Evolutionary conservation across 2,329 filamentous ascomycete genomes (phyloP).

Genomic region (Phaeoacremonium minimum): DNA sequence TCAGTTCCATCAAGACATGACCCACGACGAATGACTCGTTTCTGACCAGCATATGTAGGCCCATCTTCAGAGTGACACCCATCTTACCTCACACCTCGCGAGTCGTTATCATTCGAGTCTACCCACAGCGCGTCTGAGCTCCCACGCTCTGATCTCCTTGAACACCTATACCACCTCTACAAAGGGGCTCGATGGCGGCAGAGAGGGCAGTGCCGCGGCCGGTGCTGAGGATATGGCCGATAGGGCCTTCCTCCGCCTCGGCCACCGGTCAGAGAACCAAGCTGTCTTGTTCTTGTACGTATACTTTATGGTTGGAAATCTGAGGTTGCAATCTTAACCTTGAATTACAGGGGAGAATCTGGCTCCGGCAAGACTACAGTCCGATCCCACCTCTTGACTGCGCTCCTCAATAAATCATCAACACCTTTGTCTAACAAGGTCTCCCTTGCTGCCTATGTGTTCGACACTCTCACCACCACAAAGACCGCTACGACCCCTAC

Average conservation of each 20-base stretch:
- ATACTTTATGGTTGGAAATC: conserved; percentile 1
- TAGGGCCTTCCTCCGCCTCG: conserved; percentile 79
- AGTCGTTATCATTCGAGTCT: conserved; percentile 89
- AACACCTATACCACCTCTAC: conserved; percentile 92
- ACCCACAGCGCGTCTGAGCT: conserved; percentile 84
- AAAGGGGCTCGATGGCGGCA: conserved; percentile 84
- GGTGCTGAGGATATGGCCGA: conserved; percentile 90
- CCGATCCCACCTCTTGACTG: conserved; percentile 80
- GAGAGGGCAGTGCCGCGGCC: conserved; percentile 87
- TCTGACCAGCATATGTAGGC: neutral
- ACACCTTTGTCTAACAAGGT: conserved; percentile 92
- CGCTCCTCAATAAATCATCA: conserved; percentile 82
- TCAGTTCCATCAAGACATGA: conserved; percentile 46
- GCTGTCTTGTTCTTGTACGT: conserved; percentile 88
- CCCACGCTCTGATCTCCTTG: conserved; percentile 83
- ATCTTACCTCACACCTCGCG: conserved; percentile 60
- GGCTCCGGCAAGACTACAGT: conserved; percentile 95
- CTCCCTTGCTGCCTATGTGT: conserved; percentile 89
- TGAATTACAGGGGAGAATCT: conserved; percentile 72
- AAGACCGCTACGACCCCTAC: conserved; percentile 95
- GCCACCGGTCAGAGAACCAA: conserved; percentile 88
- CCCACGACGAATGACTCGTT: too few species aligned
- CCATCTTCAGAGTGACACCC: neutral
- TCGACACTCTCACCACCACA: conserved; percentile 93
- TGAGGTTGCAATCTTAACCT: conserved; percentile 10